A percentile compares a stretch with the other conserved stretches of the same genome.
These are phyloP conservation scores for Alternaria postmessia DNA, from an alignment of 2,329 filamentous ascomycete species.

Conservation along the genomic window DNA sequence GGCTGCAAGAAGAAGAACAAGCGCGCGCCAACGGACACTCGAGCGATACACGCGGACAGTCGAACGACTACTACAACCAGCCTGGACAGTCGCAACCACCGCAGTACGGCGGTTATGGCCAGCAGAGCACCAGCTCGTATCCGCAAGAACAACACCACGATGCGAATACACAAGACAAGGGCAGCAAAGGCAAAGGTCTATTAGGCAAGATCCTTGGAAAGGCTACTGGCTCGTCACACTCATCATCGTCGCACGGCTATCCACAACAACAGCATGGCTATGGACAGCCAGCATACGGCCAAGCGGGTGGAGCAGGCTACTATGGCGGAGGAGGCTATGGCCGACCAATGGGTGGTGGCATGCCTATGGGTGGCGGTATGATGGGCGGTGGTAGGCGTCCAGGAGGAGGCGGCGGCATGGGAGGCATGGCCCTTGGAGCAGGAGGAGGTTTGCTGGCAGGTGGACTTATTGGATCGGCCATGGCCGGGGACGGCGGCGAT, in stretches of 20 bases:
- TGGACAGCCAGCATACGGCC: slow-evolving; percentile 34
- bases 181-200: slow-evolving; percentile 53
- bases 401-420: slow-evolving; percentile 69
- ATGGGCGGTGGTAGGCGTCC: slow-evolving; percentile 24
- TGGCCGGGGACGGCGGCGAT: slow-evolving; percentile 54
- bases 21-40: slow-evolving; percentile 58
- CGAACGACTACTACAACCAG: slow-evolving; percentile 59
- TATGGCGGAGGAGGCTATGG: slow-evolving; percentile 42
- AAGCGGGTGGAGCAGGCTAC: slow-evolving; percentile 20
- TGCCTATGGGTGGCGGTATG: slow-evolving; percentile 17
- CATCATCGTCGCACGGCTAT: slow-evolving; percentile 54
- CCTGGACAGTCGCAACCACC: slow-evolving; percentile 15
- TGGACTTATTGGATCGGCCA: slow-evolving; percentile 71
- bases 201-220: slow-evolving; percentile 64
- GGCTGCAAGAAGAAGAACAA: slow-evolving; percentile 85
- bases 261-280: slow-evolving; percentile 32
- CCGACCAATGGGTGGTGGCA: slow-evolving; percentile 55
- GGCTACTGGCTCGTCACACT: slow-evolving; percentile 39
- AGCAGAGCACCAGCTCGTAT: slow-evolving; percentile 32
- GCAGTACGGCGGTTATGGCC: slow-evolving; percentile 34
- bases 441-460: slow-evolving; percentile 85
- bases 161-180: slow-evolving; percentile 38
- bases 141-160: slow-evolving; percentile 20
- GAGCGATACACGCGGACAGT: slow-evolving; percentile 53
- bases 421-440: slow-evolving; percentile 77